Conservation (phyloP, 1,284 basidiomycete genomes). For the Bjerkandera adusta region DNA sequence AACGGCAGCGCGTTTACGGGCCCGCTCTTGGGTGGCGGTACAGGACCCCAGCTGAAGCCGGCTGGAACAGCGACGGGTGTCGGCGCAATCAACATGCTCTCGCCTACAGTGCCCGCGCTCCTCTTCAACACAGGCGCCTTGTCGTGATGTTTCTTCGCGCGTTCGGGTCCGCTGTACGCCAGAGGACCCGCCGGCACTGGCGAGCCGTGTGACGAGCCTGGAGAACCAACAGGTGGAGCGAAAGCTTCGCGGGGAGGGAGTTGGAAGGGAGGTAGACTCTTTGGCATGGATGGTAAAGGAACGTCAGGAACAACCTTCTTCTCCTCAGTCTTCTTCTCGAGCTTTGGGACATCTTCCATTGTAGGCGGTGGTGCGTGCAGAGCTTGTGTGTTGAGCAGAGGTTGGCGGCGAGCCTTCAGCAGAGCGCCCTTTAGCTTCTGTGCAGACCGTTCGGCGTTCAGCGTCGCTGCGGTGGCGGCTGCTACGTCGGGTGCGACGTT, state of each 20-base stretch:
- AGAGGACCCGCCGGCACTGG: too few relatives aligned
- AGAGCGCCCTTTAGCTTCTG: slow-evolving; percentile 67
- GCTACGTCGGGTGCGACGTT: slow-evolving; percentile 64
- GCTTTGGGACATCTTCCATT: slow-evolving; percentile 38
- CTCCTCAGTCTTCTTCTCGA: slow-evolving; percentile 4
- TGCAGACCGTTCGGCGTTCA: slow-evolving; percentile 75
- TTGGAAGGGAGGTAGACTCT: too few relatives aligned
- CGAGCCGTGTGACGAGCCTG: too few relatives aligned
- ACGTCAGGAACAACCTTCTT: neutral
- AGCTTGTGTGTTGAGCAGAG: slow-evolving; percentile 61
- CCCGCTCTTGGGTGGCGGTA: too few relatives aligned
- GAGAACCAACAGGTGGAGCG: too few relatives aligned
- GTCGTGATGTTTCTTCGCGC: too few relatives aligned
- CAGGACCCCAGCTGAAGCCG: slow-evolving; percentile 54
- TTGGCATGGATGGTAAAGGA: too few relatives aligned
- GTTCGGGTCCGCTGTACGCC: too few relatives aligned
- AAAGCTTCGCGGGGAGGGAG: too few relatives aligned
- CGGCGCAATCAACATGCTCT: neutral
- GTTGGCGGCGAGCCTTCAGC: slow-evolving; percentile 56
- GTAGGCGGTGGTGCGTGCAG: slow-evolving; percentile 38
- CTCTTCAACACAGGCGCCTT: too few relatives aligned
- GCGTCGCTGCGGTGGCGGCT: slow-evolving; percentile 68
- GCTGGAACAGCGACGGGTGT: neutral
- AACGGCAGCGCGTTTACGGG: too few relatives aligned
- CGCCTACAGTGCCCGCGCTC: too few relatives aligned